Evolutionary conservation across 352 stramenopile species (phyloP).

Genomic region (Phytophthora boehmeriae): DNA sequence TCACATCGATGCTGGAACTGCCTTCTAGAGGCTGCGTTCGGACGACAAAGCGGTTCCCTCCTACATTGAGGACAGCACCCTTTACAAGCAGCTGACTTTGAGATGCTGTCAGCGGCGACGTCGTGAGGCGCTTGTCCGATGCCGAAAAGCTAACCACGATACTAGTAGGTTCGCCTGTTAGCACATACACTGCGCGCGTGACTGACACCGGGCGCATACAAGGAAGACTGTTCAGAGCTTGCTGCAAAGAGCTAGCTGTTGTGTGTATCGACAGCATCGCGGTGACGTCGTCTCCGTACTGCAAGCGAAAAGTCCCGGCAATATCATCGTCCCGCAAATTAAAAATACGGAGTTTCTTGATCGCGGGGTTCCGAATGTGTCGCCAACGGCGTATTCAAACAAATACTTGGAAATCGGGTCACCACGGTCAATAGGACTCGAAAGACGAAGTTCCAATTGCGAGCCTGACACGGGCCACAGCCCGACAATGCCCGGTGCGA

Average conservation of each 20-base stretch:
- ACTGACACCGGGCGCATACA: constrained; percentile 58
- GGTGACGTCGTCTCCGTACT: constrained; percentile 62
- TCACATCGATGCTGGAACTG: constrained; percentile 48
- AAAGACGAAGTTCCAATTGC: constrained; percentile 49
- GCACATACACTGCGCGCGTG: constrained; percentile 48
- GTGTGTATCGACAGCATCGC: constrained; percentile 59
- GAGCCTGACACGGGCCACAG: constrained; percentile 64
- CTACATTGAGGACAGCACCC: constrained; percentile 43
- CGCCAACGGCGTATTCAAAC: constrained; percentile 61
- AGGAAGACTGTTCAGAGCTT: constrained; percentile 48
- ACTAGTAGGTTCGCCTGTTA: constrained; percentile 45
- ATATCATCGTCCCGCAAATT: constrained; percentile 60
- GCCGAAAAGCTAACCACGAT: constrained; percentile 42
- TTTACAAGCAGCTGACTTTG: constrained; percentile 46
- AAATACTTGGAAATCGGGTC: constrained; percentile 54
- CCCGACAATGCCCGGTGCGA: constrained; percentile 39
- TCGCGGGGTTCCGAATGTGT: constrained; percentile 51
- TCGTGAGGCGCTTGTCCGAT: constrained; percentile 45
- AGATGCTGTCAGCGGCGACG: constrained; percentile 35
- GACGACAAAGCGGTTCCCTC: constrained; percentile 44
- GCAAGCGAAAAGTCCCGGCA: constrained; percentile 64
- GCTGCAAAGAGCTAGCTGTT: constrained; percentile 38
- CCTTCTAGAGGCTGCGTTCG: constrained; percentile 43
- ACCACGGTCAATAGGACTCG: constrained; percentile 29
- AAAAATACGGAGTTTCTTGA: constrained; percentile 58